Evolutionary conservation across 306 rosid genomes (phyloP).

Genomic region (Mimosa bimucronata): DNA sequence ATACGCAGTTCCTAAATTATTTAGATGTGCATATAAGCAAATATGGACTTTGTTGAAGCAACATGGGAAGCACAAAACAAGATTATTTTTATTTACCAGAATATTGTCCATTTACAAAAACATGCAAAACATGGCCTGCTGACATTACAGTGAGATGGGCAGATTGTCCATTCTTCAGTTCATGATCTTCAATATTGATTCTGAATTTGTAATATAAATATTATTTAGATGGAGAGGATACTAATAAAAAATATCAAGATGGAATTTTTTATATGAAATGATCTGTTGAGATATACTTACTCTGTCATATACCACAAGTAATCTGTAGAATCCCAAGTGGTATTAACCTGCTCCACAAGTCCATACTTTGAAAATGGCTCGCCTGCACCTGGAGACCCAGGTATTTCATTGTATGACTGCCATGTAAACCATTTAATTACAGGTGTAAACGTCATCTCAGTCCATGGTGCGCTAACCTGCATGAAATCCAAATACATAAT

Average conservation of each 20-base stretch:
- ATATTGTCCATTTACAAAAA: slow-evolving; percentile 72
- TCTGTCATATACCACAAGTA: slow-evolving; percentile 91
- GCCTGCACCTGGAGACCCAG: slow-evolving; percentile 49
- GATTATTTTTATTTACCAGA: slow-evolving; percentile 51
- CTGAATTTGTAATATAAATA: slow-evolving; percentile 44
- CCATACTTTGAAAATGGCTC: slow-evolving; percentile 47
- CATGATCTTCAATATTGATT: slow-evolving; percentile 59
- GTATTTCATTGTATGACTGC: slow-evolving; percentile 67
- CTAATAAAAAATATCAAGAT: slow-evolving; percentile 3
- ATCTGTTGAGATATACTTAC: slow-evolving; percentile 49
- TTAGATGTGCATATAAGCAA: slow-evolving; percentile 10
- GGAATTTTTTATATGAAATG: slow-evolving; percentile 14
- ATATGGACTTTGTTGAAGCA: slow-evolving; percentile 27
- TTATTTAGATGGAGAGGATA: slow-evolving; percentile 27
- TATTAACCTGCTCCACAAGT: slow-evolving; percentile 75
- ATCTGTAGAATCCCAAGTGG: slow-evolving; percentile 76
- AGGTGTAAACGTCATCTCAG: slow-evolving; percentile 45
- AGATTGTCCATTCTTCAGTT: slow-evolving; percentile 55
- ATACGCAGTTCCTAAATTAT: slow-evolving; percentile 66
- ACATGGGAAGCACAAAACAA: slow-evolving; percentile 11
- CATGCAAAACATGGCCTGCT: slow-evolving; percentile 78
- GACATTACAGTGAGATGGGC: slow-evolving; percentile 68
- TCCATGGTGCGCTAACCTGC: slow-evolving; percentile 62
- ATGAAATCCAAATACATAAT: slow-evolving; percentile 21
- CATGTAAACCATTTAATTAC: slow-evolving; percentile 50